phyloP scores from a whole-genome alignment of 257 asterid genomes.

The Nicotiana noctiflora region DNA sequence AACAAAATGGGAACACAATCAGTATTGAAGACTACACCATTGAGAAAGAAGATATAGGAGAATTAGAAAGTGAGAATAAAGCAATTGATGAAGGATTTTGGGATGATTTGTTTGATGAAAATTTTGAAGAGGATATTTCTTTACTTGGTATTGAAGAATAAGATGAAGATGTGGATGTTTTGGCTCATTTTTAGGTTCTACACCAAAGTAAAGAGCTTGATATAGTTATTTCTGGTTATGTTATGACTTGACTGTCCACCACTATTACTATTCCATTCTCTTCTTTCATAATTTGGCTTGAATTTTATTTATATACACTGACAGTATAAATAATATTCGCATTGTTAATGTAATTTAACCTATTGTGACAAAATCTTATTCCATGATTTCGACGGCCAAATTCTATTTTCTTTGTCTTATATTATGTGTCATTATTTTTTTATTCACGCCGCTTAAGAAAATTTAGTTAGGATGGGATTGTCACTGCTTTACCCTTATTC shows the following conservation, averaged over 20 bases:
- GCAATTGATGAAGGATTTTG: constrained; percentile 29
- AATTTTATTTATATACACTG: no score
- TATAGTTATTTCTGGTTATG: neutral
- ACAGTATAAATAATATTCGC: no score
- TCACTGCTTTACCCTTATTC: no score
- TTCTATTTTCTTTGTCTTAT: no score
- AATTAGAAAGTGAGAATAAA: neutral
- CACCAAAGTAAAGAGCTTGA: constrained; percentile 6
- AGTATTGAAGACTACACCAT: constrained; percentile 15
- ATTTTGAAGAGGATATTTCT: constrained; percentile 13
- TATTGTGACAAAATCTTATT: no score
- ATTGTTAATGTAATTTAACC: no score
- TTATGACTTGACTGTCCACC: no score
- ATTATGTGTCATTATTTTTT: no score
- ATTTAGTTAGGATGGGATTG: no score
- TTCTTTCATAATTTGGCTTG: neutral
- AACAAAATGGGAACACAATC: constrained; percentile 6
- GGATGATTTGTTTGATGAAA: constrained; percentile 27
- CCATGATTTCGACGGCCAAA: no score
- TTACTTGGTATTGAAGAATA: constrained; percentile 20
- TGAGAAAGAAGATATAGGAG: constrained; percentile 1
- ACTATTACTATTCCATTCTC: neutral
- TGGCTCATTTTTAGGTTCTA: constrained; percentile 26
- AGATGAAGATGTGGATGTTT: constrained; percentile 13
- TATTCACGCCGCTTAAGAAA: no score